phyloP scores from a whole-genome alignment of 164 flowering plant genomes.

The Sextonia rubra region DNA sequence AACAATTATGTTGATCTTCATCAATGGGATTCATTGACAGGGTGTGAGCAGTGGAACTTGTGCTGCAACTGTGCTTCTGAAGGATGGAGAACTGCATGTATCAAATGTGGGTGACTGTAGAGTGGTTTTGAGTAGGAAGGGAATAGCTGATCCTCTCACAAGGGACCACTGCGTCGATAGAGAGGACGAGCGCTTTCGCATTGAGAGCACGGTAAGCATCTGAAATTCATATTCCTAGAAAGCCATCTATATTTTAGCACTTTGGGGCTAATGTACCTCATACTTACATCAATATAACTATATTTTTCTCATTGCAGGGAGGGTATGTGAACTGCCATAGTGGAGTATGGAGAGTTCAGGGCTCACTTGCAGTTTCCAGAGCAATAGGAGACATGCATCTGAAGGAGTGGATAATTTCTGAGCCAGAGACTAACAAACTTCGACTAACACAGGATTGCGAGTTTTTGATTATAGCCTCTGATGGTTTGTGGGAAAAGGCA shows the following conservation, averaged over 20 bases:
- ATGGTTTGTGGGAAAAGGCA: conserved; percentile 74
- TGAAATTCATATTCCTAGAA: neutral
- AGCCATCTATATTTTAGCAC: neutral
- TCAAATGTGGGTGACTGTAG: conserved; percentile 61
- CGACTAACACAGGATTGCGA: conserved; percentile 33
- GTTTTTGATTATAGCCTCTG: conserved; percentile 56
- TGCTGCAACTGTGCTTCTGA: conserved; percentile 39
- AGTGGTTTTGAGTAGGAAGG: conserved; percentile 50
- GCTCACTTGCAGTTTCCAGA: conserved; percentile 55
- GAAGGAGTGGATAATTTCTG: conserved; percentile 50
- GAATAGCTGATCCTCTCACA: conserved; percentile 38
- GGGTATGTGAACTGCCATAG: conserved; percentile 35
- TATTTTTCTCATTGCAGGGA: conserved; percentile 27
- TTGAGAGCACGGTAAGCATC: conserved; percentile 39
- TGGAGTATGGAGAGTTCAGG: conserved; percentile 59
- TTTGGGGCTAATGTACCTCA: neutral
- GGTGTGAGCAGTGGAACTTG: conserved; percentile 50
- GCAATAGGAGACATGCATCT: conserved; percentile 48
- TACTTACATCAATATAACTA: neutral
- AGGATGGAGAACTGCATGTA: conserved; percentile 29
- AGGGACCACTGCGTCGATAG: conserved; percentile 38
- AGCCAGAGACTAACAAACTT: conserved; percentile 38
- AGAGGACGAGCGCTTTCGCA: conserved; percentile 64
- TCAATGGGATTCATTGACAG: conserved; percentile 21
- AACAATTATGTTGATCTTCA: neutral